Percentiles rank a stretch among this genome's conserved stretches.
Conservation (phyloP, 768 basidiomycete genomes). For the Serendipita sp. region DNA sequence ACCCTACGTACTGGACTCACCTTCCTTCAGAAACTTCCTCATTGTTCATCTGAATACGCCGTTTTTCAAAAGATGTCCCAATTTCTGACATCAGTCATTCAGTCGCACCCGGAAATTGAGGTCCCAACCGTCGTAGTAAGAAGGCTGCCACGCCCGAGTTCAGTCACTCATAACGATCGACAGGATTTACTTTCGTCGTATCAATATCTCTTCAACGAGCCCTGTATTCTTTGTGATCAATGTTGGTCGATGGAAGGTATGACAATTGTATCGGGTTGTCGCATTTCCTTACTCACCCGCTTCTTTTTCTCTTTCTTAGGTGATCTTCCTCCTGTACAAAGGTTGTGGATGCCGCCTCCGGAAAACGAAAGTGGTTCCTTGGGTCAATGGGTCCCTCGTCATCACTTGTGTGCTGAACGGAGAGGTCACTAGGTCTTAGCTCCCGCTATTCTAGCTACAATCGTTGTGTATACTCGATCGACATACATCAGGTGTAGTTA, state of each 20-base stretch:
- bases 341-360: neutral
- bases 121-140: constrained; percentile 38
- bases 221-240: neutral
- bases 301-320: neutral
- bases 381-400: neutral
- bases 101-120: constrained; percentile 34
- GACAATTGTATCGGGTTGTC: neutral
- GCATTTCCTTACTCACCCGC: neutral
- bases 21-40: constrained; percentile 37
- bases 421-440: no score
- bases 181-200: neutral
- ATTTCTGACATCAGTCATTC: constrained; percentile 42
- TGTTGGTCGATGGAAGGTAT: neutral
- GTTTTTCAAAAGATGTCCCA: constrained; percentile 53
- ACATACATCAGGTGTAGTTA: no score
- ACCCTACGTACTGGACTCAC: constrained; percentile 7
- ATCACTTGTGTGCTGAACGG: neutral
- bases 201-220: neutral
- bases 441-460: no score
- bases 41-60: constrained; percentile 49
- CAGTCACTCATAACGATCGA: neutral
- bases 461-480: no score
- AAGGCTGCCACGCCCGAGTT: neutral
- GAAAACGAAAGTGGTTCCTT: neutral
- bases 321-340: neutral